Evolutionary conservation across 306 rosid species (phyloP).

Genomic region (Prunus kanzakura): DNA sequence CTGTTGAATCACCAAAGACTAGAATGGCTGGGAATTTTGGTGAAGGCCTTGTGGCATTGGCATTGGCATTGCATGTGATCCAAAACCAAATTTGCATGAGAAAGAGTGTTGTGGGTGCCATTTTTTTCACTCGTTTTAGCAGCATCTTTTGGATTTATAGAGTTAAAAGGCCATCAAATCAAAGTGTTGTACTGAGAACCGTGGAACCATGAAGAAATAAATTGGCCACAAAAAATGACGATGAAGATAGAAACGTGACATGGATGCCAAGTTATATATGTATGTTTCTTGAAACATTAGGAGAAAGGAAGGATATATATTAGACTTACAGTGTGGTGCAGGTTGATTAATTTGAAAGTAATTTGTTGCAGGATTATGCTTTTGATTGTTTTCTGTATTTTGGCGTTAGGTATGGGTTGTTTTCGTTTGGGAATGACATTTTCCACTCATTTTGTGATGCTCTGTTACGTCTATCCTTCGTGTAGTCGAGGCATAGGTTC

Average conservation of each 20-base stretch:
- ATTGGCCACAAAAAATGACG: neutral
- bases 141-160: neutral
- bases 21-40: conserved; percentile 48
- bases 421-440: neutral
- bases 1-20: conserved; percentile 61
- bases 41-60: conserved; percentile 15
- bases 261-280: conserved; percentile 3
- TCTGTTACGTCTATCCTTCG: neutral
- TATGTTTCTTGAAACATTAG: neutral
- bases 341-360: neutral
- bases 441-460: neutral
- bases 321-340: neutral
- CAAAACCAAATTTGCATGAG: conserved; percentile 23
- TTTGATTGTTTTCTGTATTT: neutral
- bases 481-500: neutral
- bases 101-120: conserved; percentile 30
- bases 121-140: neutral
- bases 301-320: neutral
- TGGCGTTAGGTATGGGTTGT: neutral
- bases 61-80: conserved; percentile 14
- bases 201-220: neutral
- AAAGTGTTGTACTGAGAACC: neutral
- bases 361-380: neutral
- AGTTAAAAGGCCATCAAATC: neutral
- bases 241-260: conserved; percentile 6